Evolutionary conservation across 2,329 filamentous ascomycete species (phyloP).

Genomic region (Ophiostoma ips): DNA sequence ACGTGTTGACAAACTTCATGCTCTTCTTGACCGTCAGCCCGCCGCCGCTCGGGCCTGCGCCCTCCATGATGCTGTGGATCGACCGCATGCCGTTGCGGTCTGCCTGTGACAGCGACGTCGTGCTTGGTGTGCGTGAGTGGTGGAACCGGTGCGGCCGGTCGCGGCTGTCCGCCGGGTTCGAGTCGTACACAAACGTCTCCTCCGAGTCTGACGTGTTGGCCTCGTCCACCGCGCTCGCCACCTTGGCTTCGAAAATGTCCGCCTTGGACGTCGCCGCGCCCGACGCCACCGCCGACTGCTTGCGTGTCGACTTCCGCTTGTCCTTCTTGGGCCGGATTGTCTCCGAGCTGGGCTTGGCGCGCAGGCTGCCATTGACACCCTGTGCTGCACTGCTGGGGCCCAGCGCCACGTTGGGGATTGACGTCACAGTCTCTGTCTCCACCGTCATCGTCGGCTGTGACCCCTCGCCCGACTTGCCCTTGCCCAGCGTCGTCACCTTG

Average conservation of each 20-base stretch:
- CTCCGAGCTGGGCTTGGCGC: constrained; percentile 82
- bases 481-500: constrained; percentile 33
- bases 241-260: constrained; percentile 94
- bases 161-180: constrained; percentile 64
- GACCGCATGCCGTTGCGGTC: constrained; percentile 44
- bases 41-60: constrained; percentile 19
- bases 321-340: constrained; percentile 92
- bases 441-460: constrained; percentile 87
- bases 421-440: constrained; percentile 89
- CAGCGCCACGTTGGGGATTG: constrained; percentile 71
- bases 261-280: constrained; percentile 86
- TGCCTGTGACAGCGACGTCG: constrained; percentile 65
- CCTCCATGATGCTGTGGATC: constrained; percentile 54
- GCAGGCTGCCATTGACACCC: constrained; percentile 57
- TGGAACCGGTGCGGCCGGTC: constrained; percentile 50
- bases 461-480: constrained; percentile 59
- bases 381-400: constrained; percentile 48
- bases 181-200: constrained; percentile 98
- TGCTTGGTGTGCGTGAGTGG: constrained; percentile 88
- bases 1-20: constrained; percentile 90
- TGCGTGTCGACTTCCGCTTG: constrained; percentile 66
- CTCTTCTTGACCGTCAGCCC: constrained; percentile 61
- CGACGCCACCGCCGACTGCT: constrained; percentile 55
- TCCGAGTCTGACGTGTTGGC: constrained; percentile 94
- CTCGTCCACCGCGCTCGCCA: constrained; percentile 90